A percentile compares a stretch with the other conserved stretches of the same genome.
phyloP scores from a whole-genome alignment of 768 basidiomycete species.

The Asterophora lycoperdoides region DNA sequence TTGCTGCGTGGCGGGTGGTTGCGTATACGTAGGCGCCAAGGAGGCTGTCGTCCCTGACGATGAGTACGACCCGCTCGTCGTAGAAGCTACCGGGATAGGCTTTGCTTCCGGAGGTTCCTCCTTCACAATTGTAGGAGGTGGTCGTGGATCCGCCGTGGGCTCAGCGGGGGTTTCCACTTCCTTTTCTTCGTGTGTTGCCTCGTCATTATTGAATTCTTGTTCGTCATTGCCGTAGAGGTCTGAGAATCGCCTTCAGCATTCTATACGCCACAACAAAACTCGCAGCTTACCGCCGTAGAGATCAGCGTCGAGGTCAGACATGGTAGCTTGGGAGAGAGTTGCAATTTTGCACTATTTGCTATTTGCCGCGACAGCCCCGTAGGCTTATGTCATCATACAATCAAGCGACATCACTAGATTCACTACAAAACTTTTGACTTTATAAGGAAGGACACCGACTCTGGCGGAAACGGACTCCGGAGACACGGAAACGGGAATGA shows the following conservation, averaged over 20 bases:
- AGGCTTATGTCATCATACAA: conserved; percentile 15
- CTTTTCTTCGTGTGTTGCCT: conserved; percentile 34
- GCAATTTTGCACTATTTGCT: conserved; percentile 16
- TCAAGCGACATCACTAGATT: too few species aligned
- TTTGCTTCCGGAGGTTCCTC: conserved; percentile 18
- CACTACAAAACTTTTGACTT: too few species aligned
- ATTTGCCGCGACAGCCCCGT: conserved; percentile 13
- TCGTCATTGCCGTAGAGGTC: conserved; percentile 79
- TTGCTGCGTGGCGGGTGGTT: conserved; percentile 53
- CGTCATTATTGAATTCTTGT: conserved; percentile 47
- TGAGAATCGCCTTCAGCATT: conserved; percentile 20
- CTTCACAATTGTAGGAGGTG: conserved; percentile 11
- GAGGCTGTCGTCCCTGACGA: conserved; percentile 22
- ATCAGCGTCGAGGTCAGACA: conserved; percentile 87
- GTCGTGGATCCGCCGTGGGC: conserved; percentile 17
- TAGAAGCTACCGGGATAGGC: conserved; percentile 16
- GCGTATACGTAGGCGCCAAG: conserved; percentile 13
- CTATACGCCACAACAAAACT: neutral
- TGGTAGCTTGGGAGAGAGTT: conserved; percentile 36
- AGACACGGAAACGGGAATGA: too few species aligned
- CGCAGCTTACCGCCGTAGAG: conserved; percentile 75
- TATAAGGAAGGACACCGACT: too few species aligned
- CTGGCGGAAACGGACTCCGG: too few species aligned
- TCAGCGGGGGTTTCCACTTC: conserved; percentile 26
- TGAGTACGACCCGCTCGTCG: conserved; percentile 13